A percentile compares a stretch with the other conserved stretches of the same genome.
phyloP scores from a whole-genome alignment of 2,329 filamentous ascomycete genomes.

The Penicillium sp. region DNA sequence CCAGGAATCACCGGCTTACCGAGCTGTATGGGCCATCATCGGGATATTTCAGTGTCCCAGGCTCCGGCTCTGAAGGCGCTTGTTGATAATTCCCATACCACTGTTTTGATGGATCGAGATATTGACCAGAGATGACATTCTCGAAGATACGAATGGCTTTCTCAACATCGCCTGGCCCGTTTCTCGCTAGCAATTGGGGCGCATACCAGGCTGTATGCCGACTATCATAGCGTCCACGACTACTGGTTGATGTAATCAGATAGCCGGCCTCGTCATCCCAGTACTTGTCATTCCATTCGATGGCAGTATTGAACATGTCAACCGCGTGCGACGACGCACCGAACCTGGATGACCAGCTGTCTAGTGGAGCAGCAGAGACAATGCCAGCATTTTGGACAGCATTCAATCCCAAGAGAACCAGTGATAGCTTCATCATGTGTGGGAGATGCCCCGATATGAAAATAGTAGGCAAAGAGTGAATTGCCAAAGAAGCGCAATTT shows the following conservation, averaged over 20 bases:
- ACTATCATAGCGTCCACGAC: constrained; percentile 15
- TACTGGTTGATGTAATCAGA: constrained; percentile 10
- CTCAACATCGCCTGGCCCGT: constrained; percentile 12
- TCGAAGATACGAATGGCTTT: constrained; percentile 18
- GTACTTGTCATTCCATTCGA: constrained; percentile 17
- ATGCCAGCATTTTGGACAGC: not conserved
- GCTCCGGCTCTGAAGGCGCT: constrained; percentile 13
- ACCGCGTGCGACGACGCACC: not conserved
- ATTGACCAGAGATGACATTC: constrained; percentile 19
- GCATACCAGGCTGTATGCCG: constrained; percentile 20
- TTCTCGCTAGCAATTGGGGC: constrained; percentile 15
- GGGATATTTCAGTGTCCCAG: constrained; percentile 13
- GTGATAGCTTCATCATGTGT: not conserved
- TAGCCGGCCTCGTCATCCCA: constrained; percentile 16
- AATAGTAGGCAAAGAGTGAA: not conserved
- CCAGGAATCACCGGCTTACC: not conserved
- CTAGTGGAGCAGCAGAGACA: not conserved
- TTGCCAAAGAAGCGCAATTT: not conserved
- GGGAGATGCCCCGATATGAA: not conserved
- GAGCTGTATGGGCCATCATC: constrained; percentile 12
- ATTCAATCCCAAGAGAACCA: not conserved
- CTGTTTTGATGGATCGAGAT: constrained; percentile 13
- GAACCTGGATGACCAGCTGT: not conserved
- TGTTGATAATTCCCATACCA: constrained; percentile 21
- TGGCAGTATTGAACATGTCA: constrained; percentile 17